phyloP scores from a whole-genome alignment of 805 yeast species.

The Candida rishiriensis region DNA sequence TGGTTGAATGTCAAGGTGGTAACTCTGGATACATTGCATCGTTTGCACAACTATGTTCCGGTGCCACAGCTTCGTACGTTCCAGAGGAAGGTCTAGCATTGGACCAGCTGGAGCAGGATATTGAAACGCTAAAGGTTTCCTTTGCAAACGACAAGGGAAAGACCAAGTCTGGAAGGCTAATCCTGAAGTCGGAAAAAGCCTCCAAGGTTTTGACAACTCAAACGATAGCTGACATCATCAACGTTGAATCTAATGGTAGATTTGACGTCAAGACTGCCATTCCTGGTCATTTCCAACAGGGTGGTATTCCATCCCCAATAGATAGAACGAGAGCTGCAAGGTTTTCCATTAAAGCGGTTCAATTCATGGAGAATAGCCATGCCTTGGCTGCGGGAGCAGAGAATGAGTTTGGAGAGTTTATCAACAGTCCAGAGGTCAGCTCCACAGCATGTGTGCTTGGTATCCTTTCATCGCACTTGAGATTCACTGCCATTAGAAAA shows the following conservation, averaged over 20 bases:
- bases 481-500: constrained; percentile 66
- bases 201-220: constrained; percentile 65
- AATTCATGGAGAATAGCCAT: constrained; percentile 51
- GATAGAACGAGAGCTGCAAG: constrained; percentile 74
- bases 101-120: constrained; percentile 60
- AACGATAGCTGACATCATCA: constrained; percentile 65
- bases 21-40: constrained; percentile 87
- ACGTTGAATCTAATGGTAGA: constrained; percentile 56
- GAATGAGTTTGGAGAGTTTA: constrained; percentile 29
- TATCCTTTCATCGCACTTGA: constrained; percentile 69
- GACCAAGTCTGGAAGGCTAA: constrained; percentile 63
- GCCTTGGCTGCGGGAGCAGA: constrained; percentile 15
- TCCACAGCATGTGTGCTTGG: constrained; percentile 81
- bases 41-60: constrained; percentile 61
- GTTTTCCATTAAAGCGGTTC: constrained; percentile 64
- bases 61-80: constrained; percentile 70
- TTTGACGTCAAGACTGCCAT: constrained; percentile 77
- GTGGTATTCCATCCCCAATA: constrained; percentile 71
- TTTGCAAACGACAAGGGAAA: constrained; percentile 62
- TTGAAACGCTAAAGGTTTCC: constrained; percentile 52
- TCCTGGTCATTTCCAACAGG: constrained; percentile 88
- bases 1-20: constrained; percentile 98
- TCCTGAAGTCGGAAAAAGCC: constrained; percentile 63
- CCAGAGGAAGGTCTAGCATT: constrained; percentile 68
- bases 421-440: constrained; percentile 24